These are phyloP conservation scores for Sclerotinia nivalis DNA, from an alignment of 2,329 filamentous ascomycete genomes.

Conservation along the genomic window DNA sequence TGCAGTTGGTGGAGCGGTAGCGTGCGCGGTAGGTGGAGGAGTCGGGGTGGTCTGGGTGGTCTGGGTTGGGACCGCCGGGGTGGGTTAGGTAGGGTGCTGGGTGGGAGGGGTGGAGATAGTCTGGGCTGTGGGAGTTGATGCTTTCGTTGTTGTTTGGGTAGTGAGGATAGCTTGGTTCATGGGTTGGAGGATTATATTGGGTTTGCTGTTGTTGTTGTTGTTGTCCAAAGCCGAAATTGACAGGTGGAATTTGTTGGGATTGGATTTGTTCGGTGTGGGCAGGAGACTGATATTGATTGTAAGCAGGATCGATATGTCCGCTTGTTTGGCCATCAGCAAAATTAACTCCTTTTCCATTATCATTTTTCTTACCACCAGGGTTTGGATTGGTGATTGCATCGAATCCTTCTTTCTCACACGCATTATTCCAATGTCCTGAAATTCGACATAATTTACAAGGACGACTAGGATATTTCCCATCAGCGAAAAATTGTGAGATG, in stretches of 20 bases:
- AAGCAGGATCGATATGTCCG: neutral
- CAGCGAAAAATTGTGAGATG: neutral
- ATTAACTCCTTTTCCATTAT: too few species aligned
- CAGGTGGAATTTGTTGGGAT: neutral
- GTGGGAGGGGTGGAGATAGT: neutral
- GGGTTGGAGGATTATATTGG: neutral
- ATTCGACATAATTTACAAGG: neutral
- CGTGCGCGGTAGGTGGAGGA: neutral
- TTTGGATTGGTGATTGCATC: conserved; percentile 7
- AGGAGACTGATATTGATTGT: neutral
- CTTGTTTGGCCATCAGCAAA: neutral
- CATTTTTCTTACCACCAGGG: neutral
- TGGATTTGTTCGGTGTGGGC: neutral
- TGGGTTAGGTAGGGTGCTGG: neutral
- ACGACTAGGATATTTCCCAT: neutral
- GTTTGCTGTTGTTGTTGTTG: neutral
- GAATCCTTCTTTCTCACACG: conserved; percentile 7
- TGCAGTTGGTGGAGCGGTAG: neutral
- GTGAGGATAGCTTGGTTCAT: neutral
- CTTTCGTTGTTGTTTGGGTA: neutral
- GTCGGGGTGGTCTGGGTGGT: neutral
- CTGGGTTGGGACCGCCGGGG: neutral
- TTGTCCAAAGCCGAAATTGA: neutral
- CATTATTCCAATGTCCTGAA: conserved; percentile 13
- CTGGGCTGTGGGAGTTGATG: neutral